Percentiles rank a stretch among this genome's conserved stretches.
Conservation (phyloP, 2,329 filamentous ascomycete genomes). For the Dactylonectria estremocensis region DNA sequence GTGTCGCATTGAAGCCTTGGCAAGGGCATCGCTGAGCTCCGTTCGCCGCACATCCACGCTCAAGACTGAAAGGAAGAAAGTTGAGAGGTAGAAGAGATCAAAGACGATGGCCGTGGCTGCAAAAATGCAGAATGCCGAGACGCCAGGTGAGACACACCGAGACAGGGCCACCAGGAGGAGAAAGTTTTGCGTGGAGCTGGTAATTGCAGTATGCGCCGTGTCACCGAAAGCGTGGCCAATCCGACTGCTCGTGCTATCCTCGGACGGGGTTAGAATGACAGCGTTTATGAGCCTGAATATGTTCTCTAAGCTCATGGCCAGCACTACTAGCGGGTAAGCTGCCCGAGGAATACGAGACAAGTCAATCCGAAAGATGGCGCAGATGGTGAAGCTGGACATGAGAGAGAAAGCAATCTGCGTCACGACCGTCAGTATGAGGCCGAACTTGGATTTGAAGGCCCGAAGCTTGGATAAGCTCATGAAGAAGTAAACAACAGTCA, state of each 20-base stretch:
- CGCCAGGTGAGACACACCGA: slow-evolving; percentile 76
- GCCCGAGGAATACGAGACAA: slow-evolving; percentile 81
- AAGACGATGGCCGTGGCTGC: slow-evolving; percentile 82
- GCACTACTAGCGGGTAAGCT: slow-evolving; percentile 82
- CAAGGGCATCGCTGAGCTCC: slow-evolving; percentile 81
- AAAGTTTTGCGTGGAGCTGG: slow-evolving; percentile 78
- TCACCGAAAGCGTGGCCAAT: slow-evolving; percentile 83
- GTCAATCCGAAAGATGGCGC: slow-evolving; percentile 82
- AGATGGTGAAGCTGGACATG: slow-evolving; percentile 85
- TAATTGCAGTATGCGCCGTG: slow-evolving; percentile 78
- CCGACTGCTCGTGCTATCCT: slow-evolving; percentile 77
- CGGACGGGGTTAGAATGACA: slow-evolving; percentile 79
- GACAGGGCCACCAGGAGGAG: slow-evolving; percentile 77
- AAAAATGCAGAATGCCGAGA: slow-evolving; percentile 83
- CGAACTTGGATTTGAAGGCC: slow-evolving; percentile 82
- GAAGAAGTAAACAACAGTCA: slow-evolving; percentile 76
- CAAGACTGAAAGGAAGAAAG: slow-evolving; percentile 84
- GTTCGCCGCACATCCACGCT: slow-evolving; percentile 84
- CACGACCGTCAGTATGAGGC: slow-evolving; percentile 79
- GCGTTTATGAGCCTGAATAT: slow-evolving; percentile 85
- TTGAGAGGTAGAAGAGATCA: slow-evolving; percentile 84
- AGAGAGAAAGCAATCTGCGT: slow-evolving; percentile 81
- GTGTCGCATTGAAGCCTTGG: slow-evolving; percentile 65
- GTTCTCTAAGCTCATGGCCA: slow-evolving; percentile 84
- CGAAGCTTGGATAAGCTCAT: slow-evolving; percentile 77